Evolutionary conservation across 2,329 filamentous ascomycete genomes (phyloP), one percentile per base, ranked within the genome.

Genomic region (Phialophora chinensis): DNA sequence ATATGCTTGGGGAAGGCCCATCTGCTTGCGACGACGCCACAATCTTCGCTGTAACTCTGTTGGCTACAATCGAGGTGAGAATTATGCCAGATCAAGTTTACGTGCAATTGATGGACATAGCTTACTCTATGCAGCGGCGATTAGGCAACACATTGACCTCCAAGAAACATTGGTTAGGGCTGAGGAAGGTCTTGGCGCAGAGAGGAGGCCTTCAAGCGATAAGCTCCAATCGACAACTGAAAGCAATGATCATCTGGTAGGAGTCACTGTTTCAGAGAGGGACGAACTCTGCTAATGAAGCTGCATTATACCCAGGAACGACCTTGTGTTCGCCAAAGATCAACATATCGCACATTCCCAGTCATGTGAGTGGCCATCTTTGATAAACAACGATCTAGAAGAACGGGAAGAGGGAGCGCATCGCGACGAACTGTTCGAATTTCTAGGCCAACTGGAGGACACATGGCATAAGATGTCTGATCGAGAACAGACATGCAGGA

Each of bases 141-240:
- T 14, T 58, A 10, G 55, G 55, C 20, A 38, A n/a, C 11, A 2
- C 5, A 25, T 14, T 27, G n/a, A 42, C 33, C 4, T 20, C 55
- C 10, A 58, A 58, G 20, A 29, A 44, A n/a, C 55, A 58, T 58
- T 58, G 55, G 55, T 12, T 58, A 10, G 55, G 55, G 12, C n/a
- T 58, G 55, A 58, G n/a, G 55, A 44, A 42, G 55, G 27, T 58
- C 55, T 11, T 58, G 12, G 55, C 29, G 31, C 55, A 42, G 23
- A 58, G 55, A 42, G 55, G 55, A 42, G 55, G 55, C 35, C 33
- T 58, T 10, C n/a, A 58, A 4, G 20, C 55, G 2, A 23, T 58
- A 25, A 35, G 55, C 17, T 23, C 29, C 2, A 58, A 58, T 31
- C 55, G 55, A 31, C 31, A 20, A 8, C 33, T 58, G 20, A 31